Base-by-base conservation (phyloP, 441 rosid species). In the Kokia cookei region DNA sequence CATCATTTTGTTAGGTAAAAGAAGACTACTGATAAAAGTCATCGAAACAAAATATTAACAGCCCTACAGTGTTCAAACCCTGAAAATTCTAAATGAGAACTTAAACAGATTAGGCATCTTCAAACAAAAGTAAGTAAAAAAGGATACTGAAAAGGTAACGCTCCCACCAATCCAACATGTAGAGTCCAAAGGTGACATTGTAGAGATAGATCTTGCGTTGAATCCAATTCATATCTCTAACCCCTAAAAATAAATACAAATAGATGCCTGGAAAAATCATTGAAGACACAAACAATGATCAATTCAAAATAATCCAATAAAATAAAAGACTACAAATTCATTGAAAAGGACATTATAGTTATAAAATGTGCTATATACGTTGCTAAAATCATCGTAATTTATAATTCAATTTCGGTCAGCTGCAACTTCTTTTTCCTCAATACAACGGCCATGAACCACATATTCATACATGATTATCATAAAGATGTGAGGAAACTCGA, bases 161-260 rank as follows among this genome's bases (percentile, higher is more conserved):
- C 85, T 96, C 98, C 99, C 98, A 93, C 98, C 97, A 93, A 77
- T 96, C 99, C 89, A 96, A 83, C 99, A 96, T 96, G 84, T 79
- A 93, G 75, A 96, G 97, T 71, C 98, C 99, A 53, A 96, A 96
- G 26, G 98, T 94, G 76, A 93, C 98, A 86, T 96, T 92, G 81
- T 96, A 96, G 79, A 89, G 97, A 79, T 91, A 85, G 84, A 94
- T 90, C 88, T 94, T 92, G 12, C 97, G 91, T 78, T 89, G 93
- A 76, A 86, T 80, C 90, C 88, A 89, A 76, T 89, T 89, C 93
- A 89, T 89, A 63, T 77, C 81, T 84, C 67, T 73, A 32, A 24
- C 19, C 48, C 68, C 84, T 24, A 68, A 29, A 51, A 51, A 69
- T 1, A 27, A 72, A 29, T n/a, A 47, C 5, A 58, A 59, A 17